Evolutionary conservation across 768 basidiomycete species (phyloP).

Genomic region (Postia placenta): DNA sequence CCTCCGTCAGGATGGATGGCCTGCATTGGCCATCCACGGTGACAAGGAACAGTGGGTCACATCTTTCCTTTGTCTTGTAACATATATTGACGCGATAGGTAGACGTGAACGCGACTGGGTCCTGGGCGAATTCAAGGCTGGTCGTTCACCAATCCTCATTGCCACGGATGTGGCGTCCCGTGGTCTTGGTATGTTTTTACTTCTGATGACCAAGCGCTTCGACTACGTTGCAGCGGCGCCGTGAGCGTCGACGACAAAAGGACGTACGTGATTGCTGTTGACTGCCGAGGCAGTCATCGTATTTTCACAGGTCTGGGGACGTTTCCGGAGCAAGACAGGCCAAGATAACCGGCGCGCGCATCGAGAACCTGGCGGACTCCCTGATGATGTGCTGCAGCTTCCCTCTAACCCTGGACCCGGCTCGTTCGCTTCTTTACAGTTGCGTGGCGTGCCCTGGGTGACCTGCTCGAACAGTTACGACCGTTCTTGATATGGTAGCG

Average conservation of each 20-base stretch:
- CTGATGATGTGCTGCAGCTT: conserved; percentile 22
- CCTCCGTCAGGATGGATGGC: conserved; percentile 97
- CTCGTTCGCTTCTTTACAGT: conserved; percentile 24
- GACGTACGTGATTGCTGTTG: not conserved
- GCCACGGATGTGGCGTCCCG: conserved; percentile 99
- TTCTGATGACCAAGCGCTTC: conserved; percentile 43
- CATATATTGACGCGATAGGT: too few species aligned
- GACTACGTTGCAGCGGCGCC: conserved; percentile 25
- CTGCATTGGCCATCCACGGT: conserved; percentile 98
- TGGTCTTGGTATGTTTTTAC: conserved; percentile 90
- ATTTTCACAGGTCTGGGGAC: conserved; percentile 30
- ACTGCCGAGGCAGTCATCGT: conserved; percentile 8
- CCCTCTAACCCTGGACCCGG: conserved; percentile 40
- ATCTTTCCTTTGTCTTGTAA: too few species aligned
- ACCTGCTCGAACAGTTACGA: conserved; percentile 35
- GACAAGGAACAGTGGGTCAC: conserved; percentile 96
- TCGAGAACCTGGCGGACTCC: conserved; percentile 24
- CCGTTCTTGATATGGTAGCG: conserved; percentile 44
- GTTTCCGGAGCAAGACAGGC: conserved; percentile 30
- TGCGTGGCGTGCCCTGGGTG: conserved; percentile 30
- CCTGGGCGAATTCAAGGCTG: conserved; percentile 94
- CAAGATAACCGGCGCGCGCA: conserved; percentile 26
- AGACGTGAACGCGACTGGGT: conserved; percentile 99
- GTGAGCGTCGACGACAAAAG: not conserved
- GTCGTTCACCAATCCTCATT: conserved; percentile 94